phyloP scores from a whole-genome alignment of 2,329 filamentous ascomycete genomes.

The Fusarium continuum region DNA sequence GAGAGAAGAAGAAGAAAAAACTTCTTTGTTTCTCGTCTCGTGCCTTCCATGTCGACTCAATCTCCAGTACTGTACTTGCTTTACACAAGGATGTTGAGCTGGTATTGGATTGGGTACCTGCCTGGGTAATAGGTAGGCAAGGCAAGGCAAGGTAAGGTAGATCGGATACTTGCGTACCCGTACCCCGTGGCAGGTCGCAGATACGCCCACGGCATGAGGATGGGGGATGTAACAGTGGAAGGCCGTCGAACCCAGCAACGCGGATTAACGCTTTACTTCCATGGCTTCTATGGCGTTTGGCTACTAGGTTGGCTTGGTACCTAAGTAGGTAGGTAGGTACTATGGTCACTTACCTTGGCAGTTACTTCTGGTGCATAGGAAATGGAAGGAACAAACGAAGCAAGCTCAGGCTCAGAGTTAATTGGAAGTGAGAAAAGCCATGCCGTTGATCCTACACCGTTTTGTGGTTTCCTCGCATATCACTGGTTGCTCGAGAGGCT shows the following conservation, averaged over 20 bases:
- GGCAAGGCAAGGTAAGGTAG: constrained; percentile 1
- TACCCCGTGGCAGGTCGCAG: constrained; percentile 18
- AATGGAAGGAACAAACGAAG: constrained; percentile 5
- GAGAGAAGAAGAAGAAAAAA: neutral
- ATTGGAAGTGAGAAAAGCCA: constrained; percentile 3
- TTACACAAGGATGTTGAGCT: constrained; percentile 13
- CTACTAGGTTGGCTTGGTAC: too few species aligned
- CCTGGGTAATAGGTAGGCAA: too few species aligned
- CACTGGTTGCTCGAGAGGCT: constrained; percentile 20
- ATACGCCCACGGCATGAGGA: constrained; percentile 17
- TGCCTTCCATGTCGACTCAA: neutral
- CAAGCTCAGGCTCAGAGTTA: neutral
- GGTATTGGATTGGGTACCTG: neutral
- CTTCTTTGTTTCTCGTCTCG: constrained; percentile 2
- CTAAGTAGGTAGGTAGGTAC: too few species aligned
- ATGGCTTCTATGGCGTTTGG: neutral
- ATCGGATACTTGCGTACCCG: constrained; percentile 23
- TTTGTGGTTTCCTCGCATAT: constrained; percentile 3
- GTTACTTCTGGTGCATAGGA: neutral
- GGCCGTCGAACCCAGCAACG: neutral
- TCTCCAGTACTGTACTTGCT: neutral
- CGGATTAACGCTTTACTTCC: constrained; percentile 12
- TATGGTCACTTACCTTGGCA: too few species aligned
- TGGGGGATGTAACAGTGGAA: neutral
- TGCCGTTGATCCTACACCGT: constrained; percentile 9